Conservation (phyloP, 2,329 filamentous ascomycete species). For the Penicillium sp. region DNA sequence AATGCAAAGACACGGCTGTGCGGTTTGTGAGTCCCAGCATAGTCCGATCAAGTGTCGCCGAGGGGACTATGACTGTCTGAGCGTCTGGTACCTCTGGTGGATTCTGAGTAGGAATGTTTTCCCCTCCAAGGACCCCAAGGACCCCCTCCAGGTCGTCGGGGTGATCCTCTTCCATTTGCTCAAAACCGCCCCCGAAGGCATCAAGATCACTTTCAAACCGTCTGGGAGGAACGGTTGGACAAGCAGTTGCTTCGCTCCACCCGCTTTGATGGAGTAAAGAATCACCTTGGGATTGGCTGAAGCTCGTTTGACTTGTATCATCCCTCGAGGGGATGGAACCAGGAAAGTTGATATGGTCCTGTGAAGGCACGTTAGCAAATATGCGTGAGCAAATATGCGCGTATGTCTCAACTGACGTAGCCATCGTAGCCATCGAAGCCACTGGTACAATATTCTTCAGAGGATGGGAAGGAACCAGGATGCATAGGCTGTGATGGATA, state of each 20-base stretch:
- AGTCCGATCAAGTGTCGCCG: not conserved
- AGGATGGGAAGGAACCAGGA: not conserved
- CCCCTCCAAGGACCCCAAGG: not conserved
- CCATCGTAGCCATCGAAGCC: not conserved
- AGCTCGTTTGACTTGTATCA: not conserved
- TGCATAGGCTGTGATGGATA: not conserved
- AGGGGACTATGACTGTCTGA: no score
- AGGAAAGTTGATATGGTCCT: not conserved
- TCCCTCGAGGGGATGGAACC: not conserved
- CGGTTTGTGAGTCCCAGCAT: not conserved
- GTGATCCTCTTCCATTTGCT: not conserved
- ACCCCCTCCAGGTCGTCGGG: not conserved
- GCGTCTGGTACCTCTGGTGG: no score
- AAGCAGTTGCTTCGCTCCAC: not conserved
- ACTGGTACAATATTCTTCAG: not conserved
- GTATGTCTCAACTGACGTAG: not conserved
- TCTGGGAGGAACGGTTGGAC: not conserved
- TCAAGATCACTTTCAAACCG: not conserved
- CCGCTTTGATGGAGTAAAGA: not conserved
- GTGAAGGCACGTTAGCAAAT: not conserved
- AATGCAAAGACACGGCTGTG: not conserved
- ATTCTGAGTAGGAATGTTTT: not conserved
- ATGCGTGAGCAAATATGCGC: not conserved
- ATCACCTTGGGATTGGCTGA: not conserved
- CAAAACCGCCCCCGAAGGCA: not conserved